phyloP scores from a whole-genome alignment of 2,329 filamentous ascomycete genomes.

The Fusarium verticillioides region DNA sequence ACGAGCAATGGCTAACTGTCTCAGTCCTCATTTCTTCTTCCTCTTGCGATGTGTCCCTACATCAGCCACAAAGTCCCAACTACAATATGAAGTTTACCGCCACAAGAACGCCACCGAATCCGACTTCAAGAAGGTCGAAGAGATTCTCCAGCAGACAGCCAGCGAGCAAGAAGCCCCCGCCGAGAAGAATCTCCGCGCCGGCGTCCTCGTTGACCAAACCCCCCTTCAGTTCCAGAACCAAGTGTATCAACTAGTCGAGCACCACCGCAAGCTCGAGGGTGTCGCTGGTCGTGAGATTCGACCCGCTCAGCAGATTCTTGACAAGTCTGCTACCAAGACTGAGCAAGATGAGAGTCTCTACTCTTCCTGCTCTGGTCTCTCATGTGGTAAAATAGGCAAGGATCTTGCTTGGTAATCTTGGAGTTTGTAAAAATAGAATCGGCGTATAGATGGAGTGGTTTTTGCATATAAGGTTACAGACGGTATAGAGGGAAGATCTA shows the following conservation, averaged over 20 bases:
- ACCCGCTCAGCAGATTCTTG: conserved; percentile 30
- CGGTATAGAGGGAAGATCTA: neutral
- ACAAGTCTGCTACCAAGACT: conserved; percentile 22
- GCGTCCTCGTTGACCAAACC: conserved; percentile 13
- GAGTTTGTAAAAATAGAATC: conserved; percentile 20
- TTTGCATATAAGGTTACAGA: neutral
- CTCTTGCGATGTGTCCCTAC: conserved; percentile 27
- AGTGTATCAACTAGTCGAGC: conserved; percentile 28
- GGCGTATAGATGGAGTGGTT: conserved; percentile 1
- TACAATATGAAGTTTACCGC: conserved; percentile 35
- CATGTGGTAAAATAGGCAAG: conserved; percentile 27
- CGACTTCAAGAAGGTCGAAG: conserved; percentile 19
- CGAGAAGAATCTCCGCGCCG: conserved; percentile 17
- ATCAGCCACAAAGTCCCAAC: conserved; percentile 11
- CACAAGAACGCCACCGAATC: conserved; percentile 27
- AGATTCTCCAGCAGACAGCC: conserved; percentile 15
- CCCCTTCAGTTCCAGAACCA: conserved; percentile 31
- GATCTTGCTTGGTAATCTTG: conserved; percentile 20
- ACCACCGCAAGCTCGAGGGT: conserved; percentile 31
- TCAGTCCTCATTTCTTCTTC: conserved; percentile 44
- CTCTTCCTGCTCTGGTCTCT: conserved; percentile 27
- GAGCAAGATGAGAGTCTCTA: conserved; percentile 31
- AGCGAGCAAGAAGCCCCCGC: conserved; percentile 24
- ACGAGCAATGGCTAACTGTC: conserved; percentile 41
- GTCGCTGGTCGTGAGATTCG: conserved; percentile 22